Evolutionary conservation across 495 filamentous ascomycete genomes (phyloP).

Genomic region (Cercophora newfieldiana): DNA sequence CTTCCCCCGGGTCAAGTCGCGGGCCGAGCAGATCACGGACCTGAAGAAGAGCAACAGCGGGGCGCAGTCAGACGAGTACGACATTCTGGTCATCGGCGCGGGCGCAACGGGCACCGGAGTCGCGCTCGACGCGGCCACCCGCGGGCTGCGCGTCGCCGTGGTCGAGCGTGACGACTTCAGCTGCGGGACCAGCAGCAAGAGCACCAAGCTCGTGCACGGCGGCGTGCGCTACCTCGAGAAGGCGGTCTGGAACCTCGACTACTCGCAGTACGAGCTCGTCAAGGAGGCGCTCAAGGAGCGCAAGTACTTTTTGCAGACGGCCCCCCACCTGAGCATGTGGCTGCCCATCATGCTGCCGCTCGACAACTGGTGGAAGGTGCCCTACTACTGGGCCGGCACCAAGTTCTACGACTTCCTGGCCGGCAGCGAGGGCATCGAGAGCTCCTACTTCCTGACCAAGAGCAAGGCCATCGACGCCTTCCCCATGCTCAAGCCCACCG

Average conservation of each 20-base stretch:
- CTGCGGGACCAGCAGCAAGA: conserved; percentile 92
- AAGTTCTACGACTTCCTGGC: conserved; percentile 95
- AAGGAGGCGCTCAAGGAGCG: conserved; percentile 94
- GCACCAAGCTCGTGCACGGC: conserved; percentile 95
- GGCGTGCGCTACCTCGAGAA: conserved; percentile 97
- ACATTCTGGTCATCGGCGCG: conserved; percentile 86
- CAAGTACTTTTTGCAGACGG: conserved; percentile 93
- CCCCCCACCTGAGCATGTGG: conserved; percentile 92
- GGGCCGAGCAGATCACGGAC: conserved; percentile 64
- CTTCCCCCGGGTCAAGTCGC: conserved; percentile 75
- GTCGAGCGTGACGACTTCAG: conserved; percentile 97
- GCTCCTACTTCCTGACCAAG: conserved; percentile 92
- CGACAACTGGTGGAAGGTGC: conserved; percentile 95
- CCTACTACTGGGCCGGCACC: conserved; percentile 96
- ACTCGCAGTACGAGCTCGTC: conserved; percentile 90
- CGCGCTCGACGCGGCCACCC: conserved; percentile 88
- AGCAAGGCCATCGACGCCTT: conserved; percentile 94
- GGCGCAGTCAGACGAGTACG: conserved; percentile 60
- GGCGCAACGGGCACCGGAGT: conserved; percentile 93
- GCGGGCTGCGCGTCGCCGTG: conserved; percentile 88
- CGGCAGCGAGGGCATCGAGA: conserved; percentile 94
- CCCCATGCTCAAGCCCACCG: conserved; percentile 91
- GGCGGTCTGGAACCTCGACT: conserved; percentile 94
- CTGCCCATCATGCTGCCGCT: conserved; percentile 97
- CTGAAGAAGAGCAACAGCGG: conserved; percentile 48